Conservation (phyloP, 768 basidiomycete species). For the Calocybe gangraenosa region DNA sequence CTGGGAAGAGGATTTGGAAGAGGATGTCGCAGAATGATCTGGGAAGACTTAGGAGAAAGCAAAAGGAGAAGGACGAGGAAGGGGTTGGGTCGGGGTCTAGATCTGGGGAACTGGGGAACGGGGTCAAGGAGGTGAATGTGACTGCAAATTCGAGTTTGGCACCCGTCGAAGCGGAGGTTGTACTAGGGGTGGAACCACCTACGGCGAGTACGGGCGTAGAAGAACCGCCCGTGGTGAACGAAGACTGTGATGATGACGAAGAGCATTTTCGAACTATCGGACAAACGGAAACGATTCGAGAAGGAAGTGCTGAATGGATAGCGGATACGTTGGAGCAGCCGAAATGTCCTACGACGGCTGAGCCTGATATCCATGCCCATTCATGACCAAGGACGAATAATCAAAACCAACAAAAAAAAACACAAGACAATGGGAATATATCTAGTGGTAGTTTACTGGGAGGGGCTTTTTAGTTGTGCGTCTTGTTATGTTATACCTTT, state of each 20-base stretch:
- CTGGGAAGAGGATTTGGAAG: constrained; percentile 48
- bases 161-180: background rate
- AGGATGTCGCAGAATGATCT: constrained; percentile 38
- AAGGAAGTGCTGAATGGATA: constrained; percentile 18
- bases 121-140: constrained; percentile 2
- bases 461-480: no score
- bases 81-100: constrained; percentile 8
- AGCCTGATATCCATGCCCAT: background rate
- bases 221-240: constrained; percentile 20
- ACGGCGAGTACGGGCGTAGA: constrained; percentile 1
- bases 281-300: constrained; percentile 25
- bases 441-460: no score
- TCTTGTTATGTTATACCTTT: no score
- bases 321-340: constrained; percentile 7
- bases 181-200: constrained; percentile 3
- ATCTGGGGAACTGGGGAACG: background rate
- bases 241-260: constrained; percentile 22
- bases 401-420: no score
- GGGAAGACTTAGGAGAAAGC: constrained; percentile 15
- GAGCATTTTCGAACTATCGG: constrained; percentile 21
- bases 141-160: background rate
- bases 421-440: no score
- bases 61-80: constrained; percentile 14
- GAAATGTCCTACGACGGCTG: background rate
- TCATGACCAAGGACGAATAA: constrained; percentile 1